phyloP scores from a whole-genome alignment of 768 basidiomycete genomes.

The Termitomyces titanicus region DNA sequence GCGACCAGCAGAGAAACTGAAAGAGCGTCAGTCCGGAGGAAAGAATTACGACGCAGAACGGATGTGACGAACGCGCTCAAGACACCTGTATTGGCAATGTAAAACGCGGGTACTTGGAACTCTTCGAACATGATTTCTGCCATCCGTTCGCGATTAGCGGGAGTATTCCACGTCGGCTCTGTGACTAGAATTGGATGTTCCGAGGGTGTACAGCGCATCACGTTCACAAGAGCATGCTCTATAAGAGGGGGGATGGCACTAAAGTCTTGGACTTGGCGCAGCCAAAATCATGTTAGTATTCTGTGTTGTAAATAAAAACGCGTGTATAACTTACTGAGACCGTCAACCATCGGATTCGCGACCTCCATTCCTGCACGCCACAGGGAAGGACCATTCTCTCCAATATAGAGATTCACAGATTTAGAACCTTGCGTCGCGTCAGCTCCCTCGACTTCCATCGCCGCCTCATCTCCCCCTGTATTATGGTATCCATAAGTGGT shows the following conservation, averaged over 20 bases:
- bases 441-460: constrained; percentile 45
- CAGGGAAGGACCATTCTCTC: constrained; percentile 83
- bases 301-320: neutral
- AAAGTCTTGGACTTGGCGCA: constrained; percentile 66
- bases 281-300: neutral
- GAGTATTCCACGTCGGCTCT: constrained; percentile 95
- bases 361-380: constrained; percentile 93
- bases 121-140: constrained; percentile 98
- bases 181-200: constrained; percentile 94
- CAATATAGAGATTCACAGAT: constrained; percentile 69
- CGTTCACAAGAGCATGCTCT: constrained; percentile 69
- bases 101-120: constrained; percentile 92
- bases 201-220: constrained; percentile 70
- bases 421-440: constrained; percentile 31
- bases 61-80: constrained; percentile 72
- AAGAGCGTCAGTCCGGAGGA: constrained; percentile 1
- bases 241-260: constrained; percentile 67
- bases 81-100: constrained; percentile 93
- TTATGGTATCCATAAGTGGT: constrained; percentile 80
- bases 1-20: constrained; percentile 92
- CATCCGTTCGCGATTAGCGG: constrained; percentile 90
- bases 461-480: constrained; percentile 43
- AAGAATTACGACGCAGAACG: neutral
- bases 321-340: constrained; percentile 61
- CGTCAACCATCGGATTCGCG: constrained; percentile 77